Evolutionary conservation across 1,139 yeast genomes (phyloP).

Genomic region (Tardiomyces digboiensis): DNA sequence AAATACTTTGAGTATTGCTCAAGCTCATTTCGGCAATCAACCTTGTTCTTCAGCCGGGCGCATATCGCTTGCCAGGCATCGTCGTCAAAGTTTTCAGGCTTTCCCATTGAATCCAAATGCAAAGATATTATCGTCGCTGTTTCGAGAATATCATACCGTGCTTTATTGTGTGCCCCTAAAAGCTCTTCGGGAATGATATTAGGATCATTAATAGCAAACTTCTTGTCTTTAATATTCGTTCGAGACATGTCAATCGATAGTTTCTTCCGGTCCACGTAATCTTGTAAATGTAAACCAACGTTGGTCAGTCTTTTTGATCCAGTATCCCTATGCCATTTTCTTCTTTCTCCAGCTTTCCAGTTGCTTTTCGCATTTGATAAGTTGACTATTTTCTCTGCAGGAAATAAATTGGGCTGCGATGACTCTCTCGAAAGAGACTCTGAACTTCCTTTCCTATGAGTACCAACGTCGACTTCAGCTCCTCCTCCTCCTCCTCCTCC

Average conservation of each 20-base stretch:
- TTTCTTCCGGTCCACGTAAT: neutral
- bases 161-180: neutral
- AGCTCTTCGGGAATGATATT: neutral
- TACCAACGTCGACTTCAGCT: too few species aligned
- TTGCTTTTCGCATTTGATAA: too few species aligned
- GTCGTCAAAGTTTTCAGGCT: neutral
- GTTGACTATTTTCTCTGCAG: too few species aligned
- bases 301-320: too few species aligned
- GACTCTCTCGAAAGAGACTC: too few species aligned
- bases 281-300: neutral
- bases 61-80: neutral
- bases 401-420: too few species aligned
- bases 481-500: too few species aligned
- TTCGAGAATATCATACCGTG: neutral
- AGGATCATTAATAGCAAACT: neutral
- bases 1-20: neutral
- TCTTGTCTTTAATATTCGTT: neutral
- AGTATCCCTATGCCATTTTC: too few species aligned
- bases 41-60: neutral
- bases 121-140: neutral
- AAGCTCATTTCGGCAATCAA: neutral
- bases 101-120: neutral
- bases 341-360: too few species aligned
- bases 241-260: neutral
- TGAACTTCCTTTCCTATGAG: too few species aligned